These are phyloP conservation scores for Obba rivulosa DNA, from an alignment of 768 basidiomycete species.

Conservation along the genomic window DNA sequence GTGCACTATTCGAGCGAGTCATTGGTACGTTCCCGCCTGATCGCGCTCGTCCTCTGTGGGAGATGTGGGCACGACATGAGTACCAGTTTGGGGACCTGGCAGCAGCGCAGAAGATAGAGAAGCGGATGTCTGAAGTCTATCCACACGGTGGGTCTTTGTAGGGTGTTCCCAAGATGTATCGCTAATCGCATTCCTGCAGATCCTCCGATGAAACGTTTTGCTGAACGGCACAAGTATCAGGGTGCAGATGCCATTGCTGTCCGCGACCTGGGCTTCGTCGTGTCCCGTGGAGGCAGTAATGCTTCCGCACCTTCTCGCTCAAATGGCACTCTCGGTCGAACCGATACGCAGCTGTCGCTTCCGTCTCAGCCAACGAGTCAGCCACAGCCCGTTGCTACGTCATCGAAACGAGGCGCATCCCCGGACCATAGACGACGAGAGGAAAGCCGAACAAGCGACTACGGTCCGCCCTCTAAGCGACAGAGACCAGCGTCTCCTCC, in stretches of 20 bases:
- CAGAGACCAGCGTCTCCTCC: constrained; percentile 42
- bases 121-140: constrained; percentile 83
- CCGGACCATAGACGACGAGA: constrained; percentile 38
- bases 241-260: constrained; percentile 85
- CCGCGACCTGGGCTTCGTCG: constrained; percentile 80
- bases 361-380: constrained; percentile 12
- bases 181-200: constrained; percentile 46
- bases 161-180: not conserved
- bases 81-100: constrained; percentile 93
- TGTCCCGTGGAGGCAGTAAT: constrained; percentile 27
- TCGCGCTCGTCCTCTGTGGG: constrained; percentile 84
- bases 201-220: constrained; percentile 86
- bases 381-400: constrained; percentile 18
- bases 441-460: constrained; percentile 32
- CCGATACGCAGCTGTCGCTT: constrained; percentile 32
- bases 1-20: constrained; percentile 90
- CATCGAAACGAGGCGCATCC: constrained; percentile 26
- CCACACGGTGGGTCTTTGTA: constrained; percentile 57
- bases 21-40: constrained; percentile 74
- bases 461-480: constrained; percentile 37
- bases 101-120: constrained; percentile 83
- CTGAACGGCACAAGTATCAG: constrained; percentile 78
- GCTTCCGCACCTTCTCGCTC: constrained; percentile 9
- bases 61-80: constrained; percentile 93
- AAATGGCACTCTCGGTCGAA: constrained; percentile 25